Evolutionary conservation across 352 stramenopile species (phyloP).

Genomic region (Thalassiosira livingstoniorum): DNA sequence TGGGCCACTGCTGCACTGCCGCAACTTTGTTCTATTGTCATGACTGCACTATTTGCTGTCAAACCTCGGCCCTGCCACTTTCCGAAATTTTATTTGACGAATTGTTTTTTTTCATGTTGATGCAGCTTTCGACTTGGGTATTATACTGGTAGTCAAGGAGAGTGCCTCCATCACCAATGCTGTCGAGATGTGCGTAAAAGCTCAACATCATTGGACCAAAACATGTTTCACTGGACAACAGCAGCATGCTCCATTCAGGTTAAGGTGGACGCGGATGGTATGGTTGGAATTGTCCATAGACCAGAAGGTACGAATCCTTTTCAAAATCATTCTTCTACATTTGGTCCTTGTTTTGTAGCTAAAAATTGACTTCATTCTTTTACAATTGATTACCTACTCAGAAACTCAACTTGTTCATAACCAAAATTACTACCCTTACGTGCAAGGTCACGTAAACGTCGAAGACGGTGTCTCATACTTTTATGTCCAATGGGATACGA

Average conservation of each 20-base stretch:
- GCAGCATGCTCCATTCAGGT: slow-evolving; percentile 53
- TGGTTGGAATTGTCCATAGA: slow-evolving; percentile 50
- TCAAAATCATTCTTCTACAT: too few species aligned
- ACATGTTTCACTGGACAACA: slow-evolving; percentile 54
- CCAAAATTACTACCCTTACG: slow-evolving; percentile 20
- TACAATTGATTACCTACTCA: too few species aligned
- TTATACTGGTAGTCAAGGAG: slow-evolving; percentile 2
- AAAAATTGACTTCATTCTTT: too few species aligned
- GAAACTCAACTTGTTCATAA: too few species aligned
- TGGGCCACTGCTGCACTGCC: too few species aligned
- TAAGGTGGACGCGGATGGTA: slow-evolving; percentile 59
- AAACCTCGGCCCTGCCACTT: too few species aligned
- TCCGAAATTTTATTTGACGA: too few species aligned
- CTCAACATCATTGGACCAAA: background rate
- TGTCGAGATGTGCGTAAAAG: slow-evolving; percentile 30
- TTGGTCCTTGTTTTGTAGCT: too few species aligned
- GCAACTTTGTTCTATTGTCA: too few species aligned
- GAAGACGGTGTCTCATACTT: slow-evolving; percentile 50
- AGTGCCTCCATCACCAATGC: slow-evolving; percentile 45
- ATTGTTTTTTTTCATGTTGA: too few species aligned
- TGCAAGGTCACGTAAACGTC: slow-evolving; percentile 44
- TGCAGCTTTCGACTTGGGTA: too few species aligned
- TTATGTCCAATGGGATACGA: slow-evolving; percentile 55
- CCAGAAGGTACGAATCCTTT: slow-evolving; percentile 30
- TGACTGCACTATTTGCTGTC: too few species aligned